Evolutionary conservation across 768 basidiomycete genomes (phyloP).

Genomic region (Galerina sulciceps): DNA sequence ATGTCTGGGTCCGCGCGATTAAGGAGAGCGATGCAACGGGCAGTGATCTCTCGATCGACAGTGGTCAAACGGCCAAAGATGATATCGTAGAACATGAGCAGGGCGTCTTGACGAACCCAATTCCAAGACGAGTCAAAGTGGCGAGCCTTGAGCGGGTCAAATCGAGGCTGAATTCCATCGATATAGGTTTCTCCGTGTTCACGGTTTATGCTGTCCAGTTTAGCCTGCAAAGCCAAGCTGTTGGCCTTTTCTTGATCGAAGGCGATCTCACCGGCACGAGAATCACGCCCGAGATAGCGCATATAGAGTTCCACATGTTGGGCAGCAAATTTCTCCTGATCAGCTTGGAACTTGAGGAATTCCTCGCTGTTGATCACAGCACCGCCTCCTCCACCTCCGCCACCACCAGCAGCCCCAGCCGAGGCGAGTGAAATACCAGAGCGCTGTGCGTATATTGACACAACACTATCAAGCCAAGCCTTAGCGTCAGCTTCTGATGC

Average conservation of each 20-base stretch:
- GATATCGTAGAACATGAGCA: slow-evolving; percentile 98
- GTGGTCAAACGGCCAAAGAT: slow-evolving; percentile 94
- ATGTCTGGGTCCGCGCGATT: slow-evolving; percentile 96
- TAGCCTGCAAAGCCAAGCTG: slow-evolving; percentile 72
- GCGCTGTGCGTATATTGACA: slow-evolving; percentile 84
- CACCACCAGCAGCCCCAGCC: slow-evolving; percentile 64
- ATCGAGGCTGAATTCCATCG: slow-evolving; percentile 92
- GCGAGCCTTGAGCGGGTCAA: slow-evolving; percentile 94
- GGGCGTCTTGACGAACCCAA: slow-evolving; percentile 97
- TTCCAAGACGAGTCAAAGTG: slow-evolving; percentile 99
- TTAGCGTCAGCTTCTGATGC: slow-evolving; percentile 92
- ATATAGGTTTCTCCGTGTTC: slow-evolving; percentile 96
- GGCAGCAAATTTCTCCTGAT: slow-evolving; percentile 89
- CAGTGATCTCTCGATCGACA: slow-evolving; percentile 95
- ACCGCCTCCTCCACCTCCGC: slow-evolving; percentile 70
- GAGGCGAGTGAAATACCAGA: slow-evolving; percentile 84
- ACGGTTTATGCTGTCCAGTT: slow-evolving; percentile 83
- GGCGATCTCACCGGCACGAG: slow-evolving; percentile 88
- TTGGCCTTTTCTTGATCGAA: slow-evolving; percentile 87
- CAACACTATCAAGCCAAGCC: slow-evolving; percentile 88
- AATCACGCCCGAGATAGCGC: slow-evolving; percentile 94
- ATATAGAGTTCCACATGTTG: slow-evolving; percentile 97
- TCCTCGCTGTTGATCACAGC: slow-evolving; percentile 97
- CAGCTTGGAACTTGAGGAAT: slow-evolving; percentile 93
- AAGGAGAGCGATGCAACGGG: slow-evolving; percentile 95